Percentiles rank a stretch among this genome's conserved stretches.
phyloP scores from a whole-genome alignment of 805 yeast species.

The Metschnikowia matae region DNA sequence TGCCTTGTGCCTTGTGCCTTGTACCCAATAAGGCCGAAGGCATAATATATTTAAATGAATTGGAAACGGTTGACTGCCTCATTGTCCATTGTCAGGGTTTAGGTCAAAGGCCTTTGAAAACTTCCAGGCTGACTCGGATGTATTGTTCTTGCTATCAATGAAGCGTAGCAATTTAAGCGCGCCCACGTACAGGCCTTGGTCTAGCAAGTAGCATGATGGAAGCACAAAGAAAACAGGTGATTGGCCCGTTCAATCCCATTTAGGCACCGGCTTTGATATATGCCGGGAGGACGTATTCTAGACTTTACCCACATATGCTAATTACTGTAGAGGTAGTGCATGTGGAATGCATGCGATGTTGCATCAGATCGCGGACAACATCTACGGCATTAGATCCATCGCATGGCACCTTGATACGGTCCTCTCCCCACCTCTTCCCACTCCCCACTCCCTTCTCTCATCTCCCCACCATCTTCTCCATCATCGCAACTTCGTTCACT shows the following conservation, averaged over 20 bases:
- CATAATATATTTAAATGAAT: too few relatives aligned
- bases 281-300: too few relatives aligned
- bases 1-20: too few relatives aligned
- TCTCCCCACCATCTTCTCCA: not conserved
- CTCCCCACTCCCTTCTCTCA: not conserved
- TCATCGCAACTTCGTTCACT: not conserved
- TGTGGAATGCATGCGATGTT: not conserved
- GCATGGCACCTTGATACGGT: not conserved
- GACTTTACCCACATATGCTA: not conserved
- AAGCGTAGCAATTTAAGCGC: constrained; percentile 1
- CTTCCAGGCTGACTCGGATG: not conserved
- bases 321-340: not conserved
- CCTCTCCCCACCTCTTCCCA: not conserved
- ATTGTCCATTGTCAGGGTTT: too few relatives aligned
- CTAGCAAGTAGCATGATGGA: too few relatives aligned
- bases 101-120: not conserved
- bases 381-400: not conserved
- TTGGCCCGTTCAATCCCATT: too few relatives aligned
- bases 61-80: too few relatives aligned
- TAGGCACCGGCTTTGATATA: too few relatives aligned
- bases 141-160: not conserved
- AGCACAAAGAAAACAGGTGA: too few relatives aligned
- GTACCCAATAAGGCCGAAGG: too few relatives aligned
- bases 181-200: not conserved
- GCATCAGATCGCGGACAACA: constrained; percentile 1